phyloP scores from a whole-genome alignment of 176 grass and related monocot genomes.

The Lolium multiflorum region DNA sequence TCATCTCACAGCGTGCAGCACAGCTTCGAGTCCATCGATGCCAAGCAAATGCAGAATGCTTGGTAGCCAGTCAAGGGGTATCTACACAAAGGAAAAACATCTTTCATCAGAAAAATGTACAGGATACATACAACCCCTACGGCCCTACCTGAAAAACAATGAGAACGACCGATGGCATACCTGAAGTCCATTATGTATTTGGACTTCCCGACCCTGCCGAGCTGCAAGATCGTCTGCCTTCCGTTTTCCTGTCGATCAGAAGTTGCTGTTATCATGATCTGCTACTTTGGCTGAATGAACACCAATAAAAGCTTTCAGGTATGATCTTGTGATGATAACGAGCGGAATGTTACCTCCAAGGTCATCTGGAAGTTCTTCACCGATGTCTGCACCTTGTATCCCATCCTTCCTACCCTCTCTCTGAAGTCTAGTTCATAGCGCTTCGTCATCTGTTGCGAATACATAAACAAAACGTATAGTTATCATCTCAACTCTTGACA shows the following conservation, averaged over 20 bases:
- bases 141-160: too few relatives aligned
- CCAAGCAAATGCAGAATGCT: slow-evolving; percentile 93
- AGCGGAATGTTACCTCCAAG: slow-evolving; percentile 52
- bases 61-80: slow-evolving; percentile 93
- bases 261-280: background rate
- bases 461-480: background rate
- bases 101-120: background rate
- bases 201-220: slow-evolving; percentile 75
- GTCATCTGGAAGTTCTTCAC: slow-evolving; percentile 97
- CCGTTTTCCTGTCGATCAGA: slow-evolving; percentile 61
- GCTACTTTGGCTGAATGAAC: background rate
- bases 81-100: slow-evolving; percentile 30
- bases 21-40: slow-evolving; percentile 88
- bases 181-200: slow-evolving; percentile 96
- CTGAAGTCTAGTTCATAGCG: slow-evolving; percentile 91
- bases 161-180: slow-evolving; percentile 28
- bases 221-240: slow-evolving; percentile 82
- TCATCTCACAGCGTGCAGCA: slow-evolving; percentile 72
- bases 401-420: slow-evolving; percentile 85
- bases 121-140: too few relatives aligned
- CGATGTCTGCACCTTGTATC: slow-evolving; percentile 82
- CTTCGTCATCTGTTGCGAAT: slow-evolving; percentile 60
- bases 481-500: too few relatives aligned
- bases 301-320: background rate
- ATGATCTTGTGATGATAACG: background rate